phyloP scores from a whole-genome alignment of 371 early-diverging fungal genomes.

The Mucor sp. region DNA sequence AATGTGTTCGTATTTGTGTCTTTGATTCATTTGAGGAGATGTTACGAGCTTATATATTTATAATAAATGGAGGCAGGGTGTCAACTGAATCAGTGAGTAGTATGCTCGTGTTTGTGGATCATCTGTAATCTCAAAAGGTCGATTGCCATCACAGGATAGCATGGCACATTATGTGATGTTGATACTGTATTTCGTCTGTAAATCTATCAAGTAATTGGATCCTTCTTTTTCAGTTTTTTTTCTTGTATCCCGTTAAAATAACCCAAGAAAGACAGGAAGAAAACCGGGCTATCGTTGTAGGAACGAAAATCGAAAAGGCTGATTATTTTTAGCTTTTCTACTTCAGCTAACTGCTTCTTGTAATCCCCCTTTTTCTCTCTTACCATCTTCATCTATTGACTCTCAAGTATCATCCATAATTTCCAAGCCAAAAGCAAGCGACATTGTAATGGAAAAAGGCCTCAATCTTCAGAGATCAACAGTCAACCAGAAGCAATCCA shows the following conservation, averaged over 20 bases:
- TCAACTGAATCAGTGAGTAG: not conserved
- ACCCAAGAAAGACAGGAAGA: not conserved
- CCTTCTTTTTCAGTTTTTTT: not conserved
- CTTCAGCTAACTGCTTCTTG: constrained; percentile 1
- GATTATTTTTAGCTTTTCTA: constrained; percentile 1
- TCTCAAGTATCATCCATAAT: too few relatives aligned
- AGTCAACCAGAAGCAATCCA: not conserved
- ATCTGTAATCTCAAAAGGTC: not conserved
- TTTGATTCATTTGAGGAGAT: not conserved
- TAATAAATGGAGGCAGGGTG: not conserved
- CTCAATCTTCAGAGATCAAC: not conserved
- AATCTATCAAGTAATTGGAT: not conserved
- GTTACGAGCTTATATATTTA: not conserved
- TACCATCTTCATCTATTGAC: too few relatives aligned
- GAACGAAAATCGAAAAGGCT: not conserved
- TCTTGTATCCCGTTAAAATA: constrained; percentile 2
- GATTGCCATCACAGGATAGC: not conserved
- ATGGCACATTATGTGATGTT: not conserved
- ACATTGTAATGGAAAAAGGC: not conserved
- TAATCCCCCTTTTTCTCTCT: not conserved
- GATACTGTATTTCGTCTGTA: not conserved
- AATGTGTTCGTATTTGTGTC: not conserved
- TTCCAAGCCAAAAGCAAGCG: not conserved
- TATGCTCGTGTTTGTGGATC: not conserved
- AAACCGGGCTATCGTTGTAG: constrained; percentile 1